phyloP scores from a whole-genome alignment of 2,329 filamentous ascomycete genomes.

The Colletotrichum tropicale region DNA sequence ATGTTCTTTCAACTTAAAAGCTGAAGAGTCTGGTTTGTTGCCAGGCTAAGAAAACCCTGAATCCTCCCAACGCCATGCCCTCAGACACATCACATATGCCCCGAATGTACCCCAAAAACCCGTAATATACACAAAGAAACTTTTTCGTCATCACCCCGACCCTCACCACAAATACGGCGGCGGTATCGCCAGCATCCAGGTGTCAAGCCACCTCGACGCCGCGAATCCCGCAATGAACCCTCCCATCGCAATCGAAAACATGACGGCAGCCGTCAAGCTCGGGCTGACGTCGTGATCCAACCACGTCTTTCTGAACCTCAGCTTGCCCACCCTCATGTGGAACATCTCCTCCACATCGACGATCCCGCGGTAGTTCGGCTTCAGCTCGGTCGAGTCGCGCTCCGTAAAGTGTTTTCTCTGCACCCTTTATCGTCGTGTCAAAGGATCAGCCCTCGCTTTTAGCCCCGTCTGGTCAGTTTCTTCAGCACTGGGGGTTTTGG shows the following conservation, averaged over 20 bases:
- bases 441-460: not conserved
- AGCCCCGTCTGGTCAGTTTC: constrained; percentile 5
- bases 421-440: not conserved
- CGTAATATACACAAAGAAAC: not conserved
- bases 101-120: not conserved
- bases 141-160: not conserved
- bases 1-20: not conserved
- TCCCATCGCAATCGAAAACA: constrained; percentile 20
- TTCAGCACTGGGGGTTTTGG: not conserved
- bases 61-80: not conserved
- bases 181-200: not conserved
- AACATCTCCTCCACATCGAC: constrained; percentile 31
- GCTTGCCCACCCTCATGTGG: constrained; percentile 34
- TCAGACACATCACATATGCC: not conserved
- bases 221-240: constrained; percentile 25
- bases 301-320: constrained; percentile 34
- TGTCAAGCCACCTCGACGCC: constrained; percentile 7
- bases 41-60: not conserved
- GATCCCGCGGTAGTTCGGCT: not conserved
- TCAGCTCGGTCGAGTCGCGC: constrained; percentile 1
- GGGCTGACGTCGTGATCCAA: constrained; percentile 30
- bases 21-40: not conserved
- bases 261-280: constrained; percentile 26
- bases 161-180: not conserved
- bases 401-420: constrained; percentile 5